These are phyloP conservation scores for Candida ortonii DNA, from an alignment of 805 yeast species.

Conservation along the genomic window DNA sequence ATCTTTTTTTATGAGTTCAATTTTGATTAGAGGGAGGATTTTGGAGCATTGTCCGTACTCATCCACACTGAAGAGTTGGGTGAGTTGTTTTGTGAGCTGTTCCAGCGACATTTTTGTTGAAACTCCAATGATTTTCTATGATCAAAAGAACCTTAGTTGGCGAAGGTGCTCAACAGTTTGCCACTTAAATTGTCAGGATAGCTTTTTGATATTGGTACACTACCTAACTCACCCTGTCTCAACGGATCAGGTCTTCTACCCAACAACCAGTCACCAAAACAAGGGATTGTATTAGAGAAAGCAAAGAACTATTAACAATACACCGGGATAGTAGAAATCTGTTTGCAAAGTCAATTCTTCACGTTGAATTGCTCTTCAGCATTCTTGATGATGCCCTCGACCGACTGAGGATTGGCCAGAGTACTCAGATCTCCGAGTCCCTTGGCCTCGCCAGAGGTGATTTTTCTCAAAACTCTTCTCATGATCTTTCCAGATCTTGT, in stretches of 20 bases:
- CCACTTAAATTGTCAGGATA: too few species aligned
- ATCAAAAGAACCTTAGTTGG: too few species aligned
- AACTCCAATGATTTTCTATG: too few species aligned
- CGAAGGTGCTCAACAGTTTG: too few species aligned
- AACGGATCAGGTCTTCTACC: too few species aligned
- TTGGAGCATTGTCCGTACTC: constrained; percentile 60
- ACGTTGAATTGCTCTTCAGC: constrained; percentile 48
- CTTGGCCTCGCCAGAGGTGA: constrained; percentile 87
- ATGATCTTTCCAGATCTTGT: constrained; percentile 98
- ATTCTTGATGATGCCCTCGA: constrained; percentile 68
- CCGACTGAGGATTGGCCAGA: constrained; percentile 80
- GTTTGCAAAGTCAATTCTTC: constrained; percentile 28
- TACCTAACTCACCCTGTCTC: too few species aligned
- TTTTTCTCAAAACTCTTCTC: constrained; percentile 95
- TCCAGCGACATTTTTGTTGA: constrained; percentile 69
- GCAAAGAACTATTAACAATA: too few species aligned
- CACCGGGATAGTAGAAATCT: too few species aligned
- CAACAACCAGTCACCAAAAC: too few species aligned
- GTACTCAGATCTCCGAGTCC: constrained; percentile 92
- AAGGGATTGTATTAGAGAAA: too few species aligned
- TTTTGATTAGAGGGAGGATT: constrained; percentile 67
- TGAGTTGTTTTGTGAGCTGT: constrained; percentile 65
- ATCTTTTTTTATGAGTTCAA: constrained; percentile 74
- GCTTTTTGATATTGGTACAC: too few species aligned
- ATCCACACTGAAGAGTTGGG: constrained; percentile 57